Conservation (phyloP, 441 rosid genomes). For the Mallotus repandus region DNA sequence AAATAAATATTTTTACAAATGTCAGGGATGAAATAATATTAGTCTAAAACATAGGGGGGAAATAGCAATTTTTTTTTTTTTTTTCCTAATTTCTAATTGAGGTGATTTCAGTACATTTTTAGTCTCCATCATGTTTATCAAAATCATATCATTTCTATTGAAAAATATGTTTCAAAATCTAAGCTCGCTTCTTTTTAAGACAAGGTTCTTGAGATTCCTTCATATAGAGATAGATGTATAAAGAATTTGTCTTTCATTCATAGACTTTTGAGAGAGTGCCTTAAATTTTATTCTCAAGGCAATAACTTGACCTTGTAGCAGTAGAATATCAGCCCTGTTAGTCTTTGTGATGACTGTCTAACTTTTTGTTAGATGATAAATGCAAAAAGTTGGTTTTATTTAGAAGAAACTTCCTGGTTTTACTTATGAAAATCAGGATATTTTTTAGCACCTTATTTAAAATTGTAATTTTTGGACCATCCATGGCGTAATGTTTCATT, state of each 20-base stretch:
- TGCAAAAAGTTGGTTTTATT: constrained; percentile 3
- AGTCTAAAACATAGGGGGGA: too few relatives aligned
- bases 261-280: neutral
- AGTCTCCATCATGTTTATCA: neutral
- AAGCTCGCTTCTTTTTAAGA: neutral
- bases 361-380: neutral
- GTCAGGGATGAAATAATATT: too few relatives aligned
- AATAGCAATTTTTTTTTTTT: too few relatives aligned
- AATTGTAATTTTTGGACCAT: neutral
- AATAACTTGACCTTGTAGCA: neutral
- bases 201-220: neutral
- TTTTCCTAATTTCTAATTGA: constrained; percentile 13
- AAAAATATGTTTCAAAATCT: neutral
- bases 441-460: neutral
- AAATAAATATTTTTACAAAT: too few relatives aligned
- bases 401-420: neutral
- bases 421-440: neutral
- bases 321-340: neutral
- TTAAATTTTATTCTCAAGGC: neutral
- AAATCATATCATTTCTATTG: neutral
- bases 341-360: neutral
- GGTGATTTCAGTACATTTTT: neutral
- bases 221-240: neutral
- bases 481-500: neutral
- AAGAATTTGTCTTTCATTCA: neutral